Base-by-base conservation (phyloP, 768 basidiomycete genomes). In the Tylopilus sp. region DNA sequence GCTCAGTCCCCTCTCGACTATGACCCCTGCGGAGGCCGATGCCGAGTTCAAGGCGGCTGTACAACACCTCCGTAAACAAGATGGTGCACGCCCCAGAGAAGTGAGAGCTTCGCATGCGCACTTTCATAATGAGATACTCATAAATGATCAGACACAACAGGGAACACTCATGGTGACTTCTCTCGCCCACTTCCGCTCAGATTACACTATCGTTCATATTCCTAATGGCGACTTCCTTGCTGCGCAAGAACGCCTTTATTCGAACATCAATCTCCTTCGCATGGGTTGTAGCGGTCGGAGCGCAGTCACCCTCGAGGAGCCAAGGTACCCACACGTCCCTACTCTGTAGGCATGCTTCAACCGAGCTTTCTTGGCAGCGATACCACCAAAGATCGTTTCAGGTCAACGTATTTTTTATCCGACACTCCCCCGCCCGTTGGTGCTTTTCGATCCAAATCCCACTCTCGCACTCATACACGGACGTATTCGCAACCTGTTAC, bases 131-230 rank as follows among this genome's bases (percentile, higher is more conserved):
- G 24, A 17, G 40, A 42, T 45, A 36, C 57, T 60, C 45, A 59
- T 49, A 37, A 33, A 26, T 31, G 29, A 25, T 26, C 53, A 86
- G 80, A 89, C 84, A 11, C 75, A 78, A 14, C 72, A 83, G 48
- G 91, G 91, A 45, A 71, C 78, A 24, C 76, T 93, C 61, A 84
- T 92, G 81, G 81, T 84, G 51, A 93, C 91, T 25, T 92, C 89
- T 12, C 80, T 93, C 25, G 87, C 89, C 40, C 86, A 89, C 74
- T 93, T 93, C 66, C 87, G 87, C 50, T 91, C 89, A 2, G 90
- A 92, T 74, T 89, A 83, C 66, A 88, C 88, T 51, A 90, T 92
- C 55, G 86, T 92, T 29, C 84, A 81, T 54, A 83, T 93, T 48
- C 89, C 89, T 0, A 71, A 76, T 41, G 91, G 70, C 13, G 76